Conservation (phyloP, 176 grass and related monocot species). For the Neostapfia colusana region DNA sequence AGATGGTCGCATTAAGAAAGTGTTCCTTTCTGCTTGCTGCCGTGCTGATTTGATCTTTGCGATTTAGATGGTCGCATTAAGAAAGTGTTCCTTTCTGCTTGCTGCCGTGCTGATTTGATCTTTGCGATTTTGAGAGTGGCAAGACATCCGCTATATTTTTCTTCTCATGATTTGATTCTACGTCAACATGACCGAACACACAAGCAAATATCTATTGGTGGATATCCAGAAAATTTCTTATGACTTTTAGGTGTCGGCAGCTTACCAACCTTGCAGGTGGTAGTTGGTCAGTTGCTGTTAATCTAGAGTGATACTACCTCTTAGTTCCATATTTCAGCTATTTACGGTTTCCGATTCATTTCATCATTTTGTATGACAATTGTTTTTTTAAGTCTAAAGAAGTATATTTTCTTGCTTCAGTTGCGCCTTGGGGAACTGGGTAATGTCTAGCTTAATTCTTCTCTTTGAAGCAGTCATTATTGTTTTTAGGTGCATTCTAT, state of each 20-base stretch:
- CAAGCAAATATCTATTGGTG: constrained; percentile 34
- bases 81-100: constrained; percentile 20
- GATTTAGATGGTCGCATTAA: background rate
- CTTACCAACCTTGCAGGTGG: constrained; percentile 37
- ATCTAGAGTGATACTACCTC: constrained; percentile 5
- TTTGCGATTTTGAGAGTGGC: background rate
- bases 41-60: constrained; percentile 5
- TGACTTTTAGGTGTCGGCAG: constrained; percentile 42
- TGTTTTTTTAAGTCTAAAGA: constrained; percentile 8
- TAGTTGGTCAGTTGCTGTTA: constrained; percentile 35
- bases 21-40: constrained; percentile 12
- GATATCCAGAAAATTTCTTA: constrained; percentile 19
- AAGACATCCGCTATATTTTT: constrained; percentile 3
- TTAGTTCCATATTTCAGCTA: constrained; percentile 10
- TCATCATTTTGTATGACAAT: constrained; percentile 12
- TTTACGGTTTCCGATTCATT: constrained; percentile 11
- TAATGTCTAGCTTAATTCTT: constrained; percentile 26
- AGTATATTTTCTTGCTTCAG: constrained; percentile 25
- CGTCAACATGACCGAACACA: constrained; percentile 30
- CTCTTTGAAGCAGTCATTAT: constrained; percentile 4
- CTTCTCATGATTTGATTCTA: constrained; percentile 29
- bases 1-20: background rate
- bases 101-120: constrained; percentile 2
- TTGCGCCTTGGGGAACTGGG: background rate
- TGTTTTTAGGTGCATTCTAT: background rate